These are phyloP conservation scores for Fomitiporia mediterranea DNA, from an alignment of 1,284 basidiomycete species.

Conservation along the genomic window DNA sequence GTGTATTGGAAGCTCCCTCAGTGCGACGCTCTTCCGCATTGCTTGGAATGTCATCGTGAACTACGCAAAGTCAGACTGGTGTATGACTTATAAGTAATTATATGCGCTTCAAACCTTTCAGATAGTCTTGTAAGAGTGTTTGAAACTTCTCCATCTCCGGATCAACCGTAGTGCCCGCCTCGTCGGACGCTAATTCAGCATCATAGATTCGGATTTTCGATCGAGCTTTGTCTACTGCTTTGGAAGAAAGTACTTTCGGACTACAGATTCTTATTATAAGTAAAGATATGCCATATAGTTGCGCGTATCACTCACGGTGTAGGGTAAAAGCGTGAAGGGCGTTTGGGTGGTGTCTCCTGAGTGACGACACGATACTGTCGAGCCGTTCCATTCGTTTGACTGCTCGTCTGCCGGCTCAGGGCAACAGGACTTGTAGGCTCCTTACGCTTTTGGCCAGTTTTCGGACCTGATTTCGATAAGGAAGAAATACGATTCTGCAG, in stretches of 20 bases:
- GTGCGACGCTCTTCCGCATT: not conserved
- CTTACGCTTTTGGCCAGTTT: slow-evolving; percentile 6
- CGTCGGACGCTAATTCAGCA: slow-evolving; percentile 48
- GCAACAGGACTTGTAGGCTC: not conserved
- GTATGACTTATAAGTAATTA: too few relatives aligned
- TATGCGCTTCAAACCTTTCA: slow-evolving; percentile 45
- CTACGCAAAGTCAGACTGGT: slow-evolving; percentile 20
- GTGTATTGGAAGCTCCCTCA: slow-evolving; percentile 10
- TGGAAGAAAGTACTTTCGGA: slow-evolving; percentile 51
- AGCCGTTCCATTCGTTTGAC: slow-evolving; percentile 1
- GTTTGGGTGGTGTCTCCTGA: slow-evolving; percentile 20
- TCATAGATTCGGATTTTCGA: slow-evolving; percentile 64
- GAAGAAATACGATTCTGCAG: slow-evolving; percentile 43
- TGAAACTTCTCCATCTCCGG: slow-evolving; percentile 70
- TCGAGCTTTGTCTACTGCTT: slow-evolving; percentile 36
- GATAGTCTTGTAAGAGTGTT: slow-evolving; percentile 65
- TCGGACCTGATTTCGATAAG: slow-evolving; percentile 21
- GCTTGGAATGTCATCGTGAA: slow-evolving; percentile 24
- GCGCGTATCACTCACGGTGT: slow-evolving; percentile 16
- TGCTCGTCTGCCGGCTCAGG: slow-evolving; percentile 3
- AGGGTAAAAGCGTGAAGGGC: slow-evolving; percentile 14
- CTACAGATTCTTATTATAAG: slow-evolving; percentile 31
- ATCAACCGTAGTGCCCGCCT: slow-evolving; percentile 36
- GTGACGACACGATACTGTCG: slow-evolving; percentile 18
- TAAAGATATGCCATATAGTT: not conserved